These are phyloP conservation scores for Cymbidium sinense DNA, from an alignment of 106 monocot genomes.

Conservation along the genomic window DNA sequence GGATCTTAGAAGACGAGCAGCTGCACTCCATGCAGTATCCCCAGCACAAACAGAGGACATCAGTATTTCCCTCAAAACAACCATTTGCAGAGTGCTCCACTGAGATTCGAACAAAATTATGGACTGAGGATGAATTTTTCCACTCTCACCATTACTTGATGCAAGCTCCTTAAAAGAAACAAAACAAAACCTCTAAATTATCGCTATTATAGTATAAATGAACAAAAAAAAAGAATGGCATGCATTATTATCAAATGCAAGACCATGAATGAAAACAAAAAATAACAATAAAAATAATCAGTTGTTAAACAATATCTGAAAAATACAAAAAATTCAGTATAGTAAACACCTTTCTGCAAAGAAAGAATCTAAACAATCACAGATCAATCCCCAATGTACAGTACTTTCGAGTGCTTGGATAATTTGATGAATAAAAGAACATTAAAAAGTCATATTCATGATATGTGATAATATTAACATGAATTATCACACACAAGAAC, in stretches of 20 bases:
- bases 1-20: constrained; percentile 83
- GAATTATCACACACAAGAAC: not conserved
- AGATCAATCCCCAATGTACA: not conserved
- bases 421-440: not conserved
- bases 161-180: constrained; percentile 38
- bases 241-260: not conserved
- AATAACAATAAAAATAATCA: not conserved
- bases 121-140: constrained; percentile 60
- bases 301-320: not conserved
- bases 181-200: not conserved
- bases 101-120: constrained; percentile 98
- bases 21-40: constrained; percentile 97
- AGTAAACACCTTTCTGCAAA: not conserved
- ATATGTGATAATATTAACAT: not conserved
- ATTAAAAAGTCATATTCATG: no score
- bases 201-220: not conserved
- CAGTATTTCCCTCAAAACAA: constrained; percentile 86
- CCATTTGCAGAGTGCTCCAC: constrained; percentile 97
- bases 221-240: not conserved
- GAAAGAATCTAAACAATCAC: not conserved
- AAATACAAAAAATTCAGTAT: not conserved
- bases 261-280: not conserved
- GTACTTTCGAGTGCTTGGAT: not conserved
- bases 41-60: constrained; percentile 96
- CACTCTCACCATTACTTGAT: constrained; percentile 39